Evolutionary conservation across 2,329 filamentous ascomycete genomes (phyloP), one percentile per base, ranked within the genome.

Genomic region (Coniella vitis): DNA sequence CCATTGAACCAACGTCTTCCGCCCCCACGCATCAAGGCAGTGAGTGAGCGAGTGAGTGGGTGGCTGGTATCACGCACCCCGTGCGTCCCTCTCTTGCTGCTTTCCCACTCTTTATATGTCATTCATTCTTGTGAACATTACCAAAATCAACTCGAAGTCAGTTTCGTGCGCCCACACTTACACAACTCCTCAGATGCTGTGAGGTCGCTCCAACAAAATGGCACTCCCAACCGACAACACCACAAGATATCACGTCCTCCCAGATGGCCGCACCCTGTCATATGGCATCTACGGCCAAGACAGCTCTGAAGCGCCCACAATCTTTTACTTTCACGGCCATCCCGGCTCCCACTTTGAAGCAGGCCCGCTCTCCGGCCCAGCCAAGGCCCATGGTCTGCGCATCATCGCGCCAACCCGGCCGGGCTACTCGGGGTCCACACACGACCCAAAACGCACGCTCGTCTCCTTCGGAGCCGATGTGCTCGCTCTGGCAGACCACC

Each of bases 281-380:
- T 66, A 60, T 39, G 58, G 57, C 29, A 50, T 57, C 22, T 65
- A 61, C 51, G 63, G 62, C 21, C 13, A 17, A 10, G 49, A 48
- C 16, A 47, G 46, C n/a, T 47, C 49, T 16, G 46, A 56, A 3
- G 31, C 47, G 19, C 49, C 48, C 4, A 55, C 54, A 2, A 42
- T 59, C 31, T 56, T 66, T 52, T 61, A 60, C 52, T 59, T 61
- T 51, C 62, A 65, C 49, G 62, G 62, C 32, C 60, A 57, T 38
- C 63, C 63, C 7, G 56, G 55, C n/a, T 61, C 58, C 13, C 61
- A 59, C 38, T 44, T 58, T 17, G 63, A 65, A 52, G 58, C 50
- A 21, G 39, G 43, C 38, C 22, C 40, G 13, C 48, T 49, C 32
- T 47, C 56, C 40, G 47, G 29, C 4, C 34, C 50, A 9, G 57